Conservation (phyloP, 352 stramenopile genomes). For the Elongisporangium anandrum region DNA sequence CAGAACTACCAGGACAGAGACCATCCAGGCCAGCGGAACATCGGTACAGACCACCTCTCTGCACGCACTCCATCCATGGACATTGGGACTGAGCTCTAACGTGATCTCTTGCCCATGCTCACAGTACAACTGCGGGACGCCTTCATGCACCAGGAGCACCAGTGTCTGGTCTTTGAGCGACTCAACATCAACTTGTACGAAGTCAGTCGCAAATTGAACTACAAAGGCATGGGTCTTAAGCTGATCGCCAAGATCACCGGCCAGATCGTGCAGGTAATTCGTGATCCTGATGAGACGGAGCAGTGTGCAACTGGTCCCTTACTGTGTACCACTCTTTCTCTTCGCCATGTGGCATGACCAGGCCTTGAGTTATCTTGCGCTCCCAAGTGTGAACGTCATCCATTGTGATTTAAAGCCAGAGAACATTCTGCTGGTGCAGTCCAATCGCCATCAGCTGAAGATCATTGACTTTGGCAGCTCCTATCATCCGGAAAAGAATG, state of each 20-base stretch:
- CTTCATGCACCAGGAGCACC: conserved; percentile 96
- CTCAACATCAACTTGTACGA: conserved; percentile 97
- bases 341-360: conserved; percentile 10
- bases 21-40: conserved; percentile 84
- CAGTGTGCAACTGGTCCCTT: not conserved
- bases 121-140: conserved; percentile 90
- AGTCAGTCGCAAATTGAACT: conserved; percentile 93
- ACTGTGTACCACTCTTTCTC: not conserved
- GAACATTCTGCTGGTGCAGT: conserved; percentile 96
- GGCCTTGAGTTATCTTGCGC: conserved; percentile 84
- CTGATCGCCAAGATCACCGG: conserved; percentile 94
- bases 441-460: conserved; percentile 95
- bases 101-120: conserved; percentile 3
- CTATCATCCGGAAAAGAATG: conserved; percentile 91
- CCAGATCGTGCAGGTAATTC: conserved; percentile 89
- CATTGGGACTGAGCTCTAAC: conserved; percentile 14
- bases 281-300: not conserved
- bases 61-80: conserved; percentile 16
- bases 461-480: conserved; percentile 99
- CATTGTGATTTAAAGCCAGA: conserved; percentile 99
- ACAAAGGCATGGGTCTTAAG: conserved; percentile 89
- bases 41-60: conserved; percentile 62
- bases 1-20: conserved; percentile 51
- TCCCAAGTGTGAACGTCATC: conserved; percentile 94
- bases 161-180: conserved; percentile 98